A percentile compares a stretch with the other conserved stretches of the same genome.
These are phyloP conservation scores for Vicia faba DNA, from an alignment of 306 rosid genomes.

Conservation along the genomic window DNA sequence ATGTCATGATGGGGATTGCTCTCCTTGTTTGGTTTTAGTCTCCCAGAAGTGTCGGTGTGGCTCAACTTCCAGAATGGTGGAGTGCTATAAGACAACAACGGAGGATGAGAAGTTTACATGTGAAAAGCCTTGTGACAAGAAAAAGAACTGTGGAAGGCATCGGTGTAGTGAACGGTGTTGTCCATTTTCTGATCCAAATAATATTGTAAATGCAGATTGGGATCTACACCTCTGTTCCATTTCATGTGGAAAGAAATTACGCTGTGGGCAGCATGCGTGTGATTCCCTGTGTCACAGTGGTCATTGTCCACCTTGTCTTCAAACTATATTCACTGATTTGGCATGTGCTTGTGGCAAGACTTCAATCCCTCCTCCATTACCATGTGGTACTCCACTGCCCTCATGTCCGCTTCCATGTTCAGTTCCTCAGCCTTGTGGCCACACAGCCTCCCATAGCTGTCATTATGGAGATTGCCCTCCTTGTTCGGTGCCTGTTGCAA, in stretches of 20 bases:
- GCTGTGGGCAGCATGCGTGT: constrained; percentile 89
- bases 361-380: constrained; percentile 86
- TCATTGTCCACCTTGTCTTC: constrained; percentile 91
- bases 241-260: constrained; percentile 74
- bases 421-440: constrained; percentile 85
- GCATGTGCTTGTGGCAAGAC: constrained; percentile 83
- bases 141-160: constrained; percentile 93
- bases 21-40: constrained; percentile 70
- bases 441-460: constrained; percentile 86
- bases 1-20: constrained; percentile 80
- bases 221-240: constrained; percentile 83
- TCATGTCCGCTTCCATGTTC: constrained; percentile 86
- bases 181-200: constrained; percentile 63
- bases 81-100: constrained; percentile 62
- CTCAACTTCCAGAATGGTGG: constrained; percentile 68
- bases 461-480: constrained; percentile 94
- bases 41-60: constrained; percentile 80
- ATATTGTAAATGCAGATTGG: constrained; percentile 56
- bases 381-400: constrained; percentile 82
- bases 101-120: constrained; percentile 63
- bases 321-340: constrained; percentile 82
- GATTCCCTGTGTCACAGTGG: constrained; percentile 85
- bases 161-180: constrained; percentile 90
- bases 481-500: constrained; percentile 78
- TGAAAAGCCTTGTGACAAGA: constrained; percentile 77